Base-by-base conservation (phyloP, 2,329 filamentous ascomycete species). In the Sclerotinia borealis region DNA sequence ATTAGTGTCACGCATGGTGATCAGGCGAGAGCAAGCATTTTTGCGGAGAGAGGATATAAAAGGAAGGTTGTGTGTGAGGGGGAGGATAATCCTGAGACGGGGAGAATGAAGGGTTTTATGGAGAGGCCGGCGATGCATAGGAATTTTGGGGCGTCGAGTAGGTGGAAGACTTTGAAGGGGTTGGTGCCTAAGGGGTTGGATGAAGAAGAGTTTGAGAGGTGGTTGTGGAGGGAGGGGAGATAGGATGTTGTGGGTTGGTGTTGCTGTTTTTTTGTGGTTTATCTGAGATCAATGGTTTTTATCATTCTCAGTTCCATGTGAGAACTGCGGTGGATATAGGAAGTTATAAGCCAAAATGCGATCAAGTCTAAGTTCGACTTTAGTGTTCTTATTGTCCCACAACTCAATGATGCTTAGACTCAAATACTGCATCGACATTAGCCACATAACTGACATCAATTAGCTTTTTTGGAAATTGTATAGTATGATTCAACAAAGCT, bases 1-100 rank as follows among this genome's bases (percentile, higher is more conserved):
- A 74, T 81, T 51, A 65, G 69, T 56, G 73, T 77, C 47, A 69
- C 71, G 9, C 75, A 80, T 70, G 73, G 76, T 1, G 79, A 80
- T 66, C 70, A 75, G 63, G 77, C 78, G 51, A 72, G 79, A 50
- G 77, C 77, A 9, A 75, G 68, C 13, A 70, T 74, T 10, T 80
- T 80, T 70, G 76, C 76, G 6, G 72, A 77, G 63, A 75, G 69
- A 60, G 71, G 70, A 4, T 75, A 77, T 60, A 66, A 70, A 47
- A 65, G 68, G 1, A 71, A 74, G 37, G 65, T 76, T 13, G 67
- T 74, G 3, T 76, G 72, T 59, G 74, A 77, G 61, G 77, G 77
- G 2, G 75, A 76, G 58, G 76, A 79, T 64, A 76, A 72, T 50
- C 69, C 73, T 7, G 70, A 69, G 15, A 71, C 73, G 27, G 69